Percentiles rank a stretch among this genome's conserved stretches.
Conservation (phyloP, 768 basidiomycete genomes). For the Psilocybe subaeruginosa region DNA sequence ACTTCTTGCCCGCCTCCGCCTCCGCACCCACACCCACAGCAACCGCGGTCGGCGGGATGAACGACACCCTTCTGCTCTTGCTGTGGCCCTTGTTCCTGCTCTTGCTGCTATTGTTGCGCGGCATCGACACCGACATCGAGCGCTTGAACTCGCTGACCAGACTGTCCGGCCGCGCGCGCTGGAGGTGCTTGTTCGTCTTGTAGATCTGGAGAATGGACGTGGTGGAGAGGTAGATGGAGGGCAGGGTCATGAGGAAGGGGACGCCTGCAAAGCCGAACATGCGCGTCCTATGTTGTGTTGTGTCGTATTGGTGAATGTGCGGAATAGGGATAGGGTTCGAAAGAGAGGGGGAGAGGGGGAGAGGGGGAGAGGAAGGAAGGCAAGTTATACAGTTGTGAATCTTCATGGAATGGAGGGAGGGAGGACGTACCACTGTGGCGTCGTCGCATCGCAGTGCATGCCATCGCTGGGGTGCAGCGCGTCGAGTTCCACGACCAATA, state of each 20-base stretch:
- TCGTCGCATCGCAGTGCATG: constrained; percentile 61
- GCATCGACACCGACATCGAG: neutral
- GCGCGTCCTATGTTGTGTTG: constrained; percentile 49
- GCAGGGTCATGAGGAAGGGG: constrained; percentile 52
- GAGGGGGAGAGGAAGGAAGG: neutral
- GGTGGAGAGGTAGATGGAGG: constrained; percentile 53
- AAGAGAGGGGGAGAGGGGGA: neutral
- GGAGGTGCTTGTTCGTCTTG: constrained; percentile 39
- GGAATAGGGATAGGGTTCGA: too few species aligned
- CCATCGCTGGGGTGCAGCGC: constrained; percentile 51
- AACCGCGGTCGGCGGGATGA: constrained; percentile 10
- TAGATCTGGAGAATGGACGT: constrained; percentile 39
- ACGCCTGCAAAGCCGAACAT: constrained; percentile 66
- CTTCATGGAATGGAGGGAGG: too few species aligned
- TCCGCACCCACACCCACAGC: too few species aligned
- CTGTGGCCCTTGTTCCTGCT: neutral
- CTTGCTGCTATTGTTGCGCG: neutral
- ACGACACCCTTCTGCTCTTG: neutral
- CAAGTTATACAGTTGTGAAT: too few species aligned
- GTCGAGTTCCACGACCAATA: constrained; percentile 44
- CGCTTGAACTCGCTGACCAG: constrained; percentile 15
- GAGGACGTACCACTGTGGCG: constrained; percentile 56
- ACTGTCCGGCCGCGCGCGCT: constrained; percentile 35
- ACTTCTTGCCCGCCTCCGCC: too few species aligned
- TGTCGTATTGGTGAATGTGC: neutral